These are phyloP conservation scores for Penicillium sp. DNA, from an alignment of 2,329 filamentous ascomycete species.

Conservation along the genomic window DNA sequence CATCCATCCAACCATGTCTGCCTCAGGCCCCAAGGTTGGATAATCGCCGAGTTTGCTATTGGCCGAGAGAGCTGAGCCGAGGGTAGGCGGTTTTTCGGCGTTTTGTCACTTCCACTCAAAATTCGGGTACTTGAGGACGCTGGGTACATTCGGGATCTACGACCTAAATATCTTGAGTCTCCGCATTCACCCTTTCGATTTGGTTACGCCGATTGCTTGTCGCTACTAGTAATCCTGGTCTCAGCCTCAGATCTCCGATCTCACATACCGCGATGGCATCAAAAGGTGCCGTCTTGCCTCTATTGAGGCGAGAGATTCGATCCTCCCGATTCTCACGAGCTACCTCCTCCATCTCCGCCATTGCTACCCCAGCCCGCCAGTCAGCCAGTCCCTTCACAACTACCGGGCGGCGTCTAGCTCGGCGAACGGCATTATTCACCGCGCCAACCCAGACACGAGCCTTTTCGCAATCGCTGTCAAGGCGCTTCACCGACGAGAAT, in stretches of 20 bases:
- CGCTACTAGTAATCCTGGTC: conserved; percentile 12
- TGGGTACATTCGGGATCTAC: conserved; percentile 1
- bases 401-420: conserved; percentile 17
- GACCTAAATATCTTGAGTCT: conserved; percentile 5
- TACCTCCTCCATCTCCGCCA: conserved; percentile 24
- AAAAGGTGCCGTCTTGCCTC: conserved; percentile 40
- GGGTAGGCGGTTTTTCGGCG: conserved; percentile 27
- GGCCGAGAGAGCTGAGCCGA: conserved; percentile 18
- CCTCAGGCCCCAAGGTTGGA: conserved; percentile 18
- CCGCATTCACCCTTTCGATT: conserved; percentile 2
- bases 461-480: conserved; percentile 46
- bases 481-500: conserved; percentile 46
- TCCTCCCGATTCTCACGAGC: conserved; percentile 30
- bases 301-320: conserved; percentile 42
- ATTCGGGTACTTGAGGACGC: conserved; percentile 28
- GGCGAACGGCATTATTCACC: conserved; percentile 22
- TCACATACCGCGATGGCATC: conserved; percentile 37
- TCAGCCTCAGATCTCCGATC: not conserved
- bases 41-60: conserved; percentile 28
- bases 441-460: conserved; percentile 35
- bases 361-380: conserved; percentile 19
- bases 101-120: conserved; percentile 15
- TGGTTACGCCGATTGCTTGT: conserved; percentile 15
- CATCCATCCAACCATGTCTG: not conserved
- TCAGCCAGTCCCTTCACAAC: conserved; percentile 20